Evolutionary conservation across 2,329 filamentous ascomycete species (phyloP).

Genomic region (Anthostomella pinea): DNA sequence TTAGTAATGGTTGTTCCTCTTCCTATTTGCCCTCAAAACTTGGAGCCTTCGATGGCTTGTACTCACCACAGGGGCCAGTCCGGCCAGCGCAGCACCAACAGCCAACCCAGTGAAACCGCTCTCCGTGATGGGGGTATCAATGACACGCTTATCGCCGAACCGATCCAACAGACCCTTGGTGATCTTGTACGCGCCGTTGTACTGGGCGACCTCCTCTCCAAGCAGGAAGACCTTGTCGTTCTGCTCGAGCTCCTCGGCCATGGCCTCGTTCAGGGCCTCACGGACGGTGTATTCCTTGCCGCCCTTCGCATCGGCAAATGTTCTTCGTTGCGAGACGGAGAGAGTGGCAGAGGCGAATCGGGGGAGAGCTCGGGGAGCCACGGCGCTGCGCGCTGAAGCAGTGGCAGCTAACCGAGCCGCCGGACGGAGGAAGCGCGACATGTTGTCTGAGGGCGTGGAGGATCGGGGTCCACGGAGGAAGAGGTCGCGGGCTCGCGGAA

Average conservation of each 20-base stretch:
- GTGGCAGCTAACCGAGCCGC: slow-evolving; percentile 47
- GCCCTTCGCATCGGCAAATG: slow-evolving; percentile 51
- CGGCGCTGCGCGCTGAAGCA: slow-evolving; percentile 34
- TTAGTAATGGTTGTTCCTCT: slow-evolving; percentile 11
- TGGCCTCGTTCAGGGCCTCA: slow-evolving; percentile 95
- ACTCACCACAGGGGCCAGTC: slow-evolving; percentile 88
- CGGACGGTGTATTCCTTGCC: slow-evolving; percentile 93
- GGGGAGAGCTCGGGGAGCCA: slow-evolving; percentile 36
- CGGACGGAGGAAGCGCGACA: slow-evolving; percentile 53
- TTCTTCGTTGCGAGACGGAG: slow-evolving; percentile 45
- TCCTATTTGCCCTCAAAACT: neutral
- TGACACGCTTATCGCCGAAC: slow-evolving; percentile 95
- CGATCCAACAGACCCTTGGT: slow-evolving; percentile 96
- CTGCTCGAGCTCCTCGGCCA: slow-evolving; percentile 92
- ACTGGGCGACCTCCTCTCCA: slow-evolving; percentile 98
- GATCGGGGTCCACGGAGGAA: neutral
- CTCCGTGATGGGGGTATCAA: slow-evolving; percentile 98
- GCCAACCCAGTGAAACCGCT: slow-evolving; percentile 92
- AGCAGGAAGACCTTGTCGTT: slow-evolving; percentile 95
- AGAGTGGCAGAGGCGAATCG: slow-evolving; percentile 36
- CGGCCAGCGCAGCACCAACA: slow-evolving; percentile 90
- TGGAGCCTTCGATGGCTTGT: neutral
- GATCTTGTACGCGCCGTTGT: slow-evolving; percentile 99
- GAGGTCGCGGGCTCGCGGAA: slow-evolving; percentile 1
- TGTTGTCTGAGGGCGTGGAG: slow-evolving; percentile 27